These are phyloP conservation scores for Pholiota molesta DNA, from an alignment of 768 basidiomycete genomes.

Conservation along the genomic window DNA sequence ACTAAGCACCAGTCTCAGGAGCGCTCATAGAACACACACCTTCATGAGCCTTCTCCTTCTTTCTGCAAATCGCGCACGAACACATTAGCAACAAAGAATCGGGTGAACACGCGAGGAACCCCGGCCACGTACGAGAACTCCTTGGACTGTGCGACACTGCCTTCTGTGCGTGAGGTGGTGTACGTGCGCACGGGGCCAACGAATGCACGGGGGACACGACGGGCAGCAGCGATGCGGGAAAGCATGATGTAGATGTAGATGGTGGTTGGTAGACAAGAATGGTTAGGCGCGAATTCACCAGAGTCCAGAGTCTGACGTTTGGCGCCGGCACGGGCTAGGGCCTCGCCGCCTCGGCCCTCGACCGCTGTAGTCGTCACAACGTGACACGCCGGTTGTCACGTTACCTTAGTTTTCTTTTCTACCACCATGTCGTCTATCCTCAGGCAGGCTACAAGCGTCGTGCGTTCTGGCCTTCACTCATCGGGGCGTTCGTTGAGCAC, in stretches of 20 bases:
- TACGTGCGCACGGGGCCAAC: constrained; percentile 38
- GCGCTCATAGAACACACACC: constrained; percentile 17
- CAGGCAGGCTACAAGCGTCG: constrained; percentile 57
- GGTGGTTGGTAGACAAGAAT: constrained; percentile 15
- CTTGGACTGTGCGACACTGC: constrained; percentile 62
- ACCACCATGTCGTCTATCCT: constrained; percentile 70
- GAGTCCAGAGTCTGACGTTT: neutral
- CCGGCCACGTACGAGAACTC: constrained; percentile 57
- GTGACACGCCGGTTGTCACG: constrained; percentile 35
- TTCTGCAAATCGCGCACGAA: constrained; percentile 40
- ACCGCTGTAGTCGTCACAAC: neutral
- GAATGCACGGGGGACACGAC: constrained; percentile 43
- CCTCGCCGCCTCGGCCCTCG: neutral
- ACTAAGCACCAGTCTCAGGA: neutral
- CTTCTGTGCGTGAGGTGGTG: constrained; percentile 44
- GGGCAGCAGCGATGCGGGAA: constrained; percentile 40
- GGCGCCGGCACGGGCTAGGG: neutral
- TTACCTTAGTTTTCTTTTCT: constrained; percentile 44
- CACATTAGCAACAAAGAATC: constrained; percentile 20
- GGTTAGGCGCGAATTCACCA: too few species aligned
- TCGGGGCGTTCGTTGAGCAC: neutral
- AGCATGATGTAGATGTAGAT: constrained; percentile 37
- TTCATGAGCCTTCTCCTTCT: constrained; percentile 76
- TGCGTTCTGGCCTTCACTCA: constrained; percentile 32
- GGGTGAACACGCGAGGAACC: constrained; percentile 21